Evolutionary conservation across 306 rosid genomes (phyloP), one percentile per base, ranked within the genome.

Genomic region (Boehmeria nivea): DNA sequence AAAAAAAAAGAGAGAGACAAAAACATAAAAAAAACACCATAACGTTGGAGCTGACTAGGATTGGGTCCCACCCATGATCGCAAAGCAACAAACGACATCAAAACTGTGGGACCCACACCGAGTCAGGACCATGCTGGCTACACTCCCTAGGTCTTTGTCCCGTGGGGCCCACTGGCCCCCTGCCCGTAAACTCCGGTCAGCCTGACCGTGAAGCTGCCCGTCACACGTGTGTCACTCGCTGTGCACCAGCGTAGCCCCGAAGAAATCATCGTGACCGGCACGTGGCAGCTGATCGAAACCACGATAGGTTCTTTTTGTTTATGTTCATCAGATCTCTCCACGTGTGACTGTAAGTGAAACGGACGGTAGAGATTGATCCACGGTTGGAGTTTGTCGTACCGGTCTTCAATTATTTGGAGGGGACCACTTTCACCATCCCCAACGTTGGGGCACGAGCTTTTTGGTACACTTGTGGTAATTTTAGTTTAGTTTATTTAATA

Each of bases 41-140:
- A 64, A 64, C 59, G 53, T 76, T 65, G 85, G 84, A 51, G 82
- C 63, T 82, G 94, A 88, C 79, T 59, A 39, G 72, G 84, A 70
- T 1, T 4, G 72, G 82, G 94, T 51, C 85, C 96, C 82, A 69
- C 69, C 25, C n/a, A 18, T 36, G 3, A 12, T 42, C 54, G 25
- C 48, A 73, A 71, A 48, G 15, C 43, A 81, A 81, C 87, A 76
- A 64, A 54, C 43, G 16, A 22, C 69, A 55, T 64, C 31, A 17
- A 43, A 12, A 12, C 12, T 5, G 19, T 47, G 57, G 83, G 84
- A 10, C 84, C 93, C 66, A 22, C 58, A 3, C 12, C 66, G 81
- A 76, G 51, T 45, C 74, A 68, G 40, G 71, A 71, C 61, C 82
- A 69, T 64, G 75, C 76, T 84, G 83, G 89, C 79, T 15, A 60